Conservation (phyloP, 192 early-diverging fungal genomes). For the Entophlyctis luteolus region DNA sequence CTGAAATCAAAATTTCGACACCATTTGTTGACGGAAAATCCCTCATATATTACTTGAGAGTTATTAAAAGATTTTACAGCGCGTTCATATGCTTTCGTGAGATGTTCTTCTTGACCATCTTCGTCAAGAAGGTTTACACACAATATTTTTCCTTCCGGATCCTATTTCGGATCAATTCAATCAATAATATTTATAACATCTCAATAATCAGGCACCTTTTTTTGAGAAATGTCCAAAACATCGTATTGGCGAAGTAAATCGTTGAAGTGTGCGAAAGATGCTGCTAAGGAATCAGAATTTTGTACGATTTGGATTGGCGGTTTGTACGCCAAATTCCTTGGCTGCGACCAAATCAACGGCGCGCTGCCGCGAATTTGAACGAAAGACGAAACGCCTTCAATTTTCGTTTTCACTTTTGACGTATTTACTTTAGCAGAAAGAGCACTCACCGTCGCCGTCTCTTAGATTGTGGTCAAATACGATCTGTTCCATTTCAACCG, state of each 20-base stretch:
- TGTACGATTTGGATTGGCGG: too few species aligned
- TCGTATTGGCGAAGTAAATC: slow-evolving; percentile 48
- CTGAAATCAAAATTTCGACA: slow-evolving; percentile 51
- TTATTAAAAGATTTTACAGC: slow-evolving; percentile 38
- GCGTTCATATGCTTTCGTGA: slow-evolving; percentile 45
- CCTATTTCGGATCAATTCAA: slow-evolving; percentile 16
- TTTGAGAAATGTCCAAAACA: too few species aligned
- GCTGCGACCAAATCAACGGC: slow-evolving; percentile 52
- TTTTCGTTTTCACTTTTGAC: too few species aligned
- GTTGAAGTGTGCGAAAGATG: slow-evolving; percentile 42
- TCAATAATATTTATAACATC: too few species aligned
- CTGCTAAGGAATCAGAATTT: too few species aligned
- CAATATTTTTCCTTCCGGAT: slow-evolving; percentile 41
- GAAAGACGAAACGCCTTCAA: too few species aligned
- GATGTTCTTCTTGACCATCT: slow-evolving; percentile 41
- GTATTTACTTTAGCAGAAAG: too few species aligned
- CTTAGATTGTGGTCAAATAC: slow-evolving; percentile 48
- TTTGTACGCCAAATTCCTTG: slow-evolving; percentile 44
- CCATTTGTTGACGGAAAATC: slow-evolving; percentile 54
- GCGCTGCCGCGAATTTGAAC: slow-evolving; percentile 53
- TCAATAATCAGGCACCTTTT: too few species aligned
- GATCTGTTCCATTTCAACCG: slow-evolving; percentile 62
- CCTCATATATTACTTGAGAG: slow-evolving; percentile 44
- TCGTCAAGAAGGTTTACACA: slow-evolving; percentile 56
- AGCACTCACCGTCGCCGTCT: slow-evolving; percentile 24